phyloP scores from a whole-genome alignment of 2,329 filamentous ascomycete species.

The Aspergillus fischeri region DNA sequence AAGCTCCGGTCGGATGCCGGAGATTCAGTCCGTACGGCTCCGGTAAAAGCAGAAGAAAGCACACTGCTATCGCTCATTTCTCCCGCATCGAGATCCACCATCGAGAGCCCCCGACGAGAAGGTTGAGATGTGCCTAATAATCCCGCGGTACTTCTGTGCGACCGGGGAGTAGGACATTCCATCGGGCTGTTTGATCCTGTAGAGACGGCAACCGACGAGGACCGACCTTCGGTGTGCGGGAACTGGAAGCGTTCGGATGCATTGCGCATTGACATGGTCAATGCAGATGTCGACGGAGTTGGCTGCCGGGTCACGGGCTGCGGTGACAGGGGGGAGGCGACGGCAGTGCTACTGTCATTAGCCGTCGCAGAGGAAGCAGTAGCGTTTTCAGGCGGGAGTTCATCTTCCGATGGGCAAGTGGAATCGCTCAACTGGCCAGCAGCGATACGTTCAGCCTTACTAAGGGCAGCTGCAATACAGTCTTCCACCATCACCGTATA shows the following conservation, averaged over 20 bases:
- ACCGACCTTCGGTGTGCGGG: slow-evolving; percentile 44
- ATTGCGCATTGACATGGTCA: slow-evolving; percentile 54
- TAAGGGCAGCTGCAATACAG: slow-evolving; percentile 87
- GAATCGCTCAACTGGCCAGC: slow-evolving; percentile 81
- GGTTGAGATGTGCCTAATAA: slow-evolving; percentile 54
- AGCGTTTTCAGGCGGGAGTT: slow-evolving; percentile 40
- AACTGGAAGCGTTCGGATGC: slow-evolving; percentile 48
- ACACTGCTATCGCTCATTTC: slow-evolving; percentile 79
- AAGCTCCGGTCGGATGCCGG: slow-evolving; percentile 83
- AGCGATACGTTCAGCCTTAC: slow-evolving; percentile 83
- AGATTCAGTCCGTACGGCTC: slow-evolving; percentile 74
- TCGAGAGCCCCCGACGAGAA: slow-evolving; percentile 71
- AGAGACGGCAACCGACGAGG: slow-evolving; percentile 65
- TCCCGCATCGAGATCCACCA: slow-evolving; percentile 81
- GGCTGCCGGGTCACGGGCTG: slow-evolving; percentile 8
- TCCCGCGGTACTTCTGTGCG: slow-evolving; percentile 61
- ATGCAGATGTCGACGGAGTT: slow-evolving; percentile 41
- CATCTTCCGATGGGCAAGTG: slow-evolving; percentile 54
- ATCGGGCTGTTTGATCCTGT: slow-evolving; percentile 85
- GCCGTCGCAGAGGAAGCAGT: slow-evolving; percentile 1
- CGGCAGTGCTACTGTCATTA: slow-evolving; percentile 7
- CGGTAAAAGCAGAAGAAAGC: slow-evolving; percentile 72
- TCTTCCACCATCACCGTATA: slow-evolving; percentile 91
- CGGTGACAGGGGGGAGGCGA: slow-evolving; percentile 5
- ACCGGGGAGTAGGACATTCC: slow-evolving; percentile 87